These are phyloP conservation scores for Cucurbita maxima DNA, from an alignment of 306 rosid species.

Conservation along the genomic window DNA sequence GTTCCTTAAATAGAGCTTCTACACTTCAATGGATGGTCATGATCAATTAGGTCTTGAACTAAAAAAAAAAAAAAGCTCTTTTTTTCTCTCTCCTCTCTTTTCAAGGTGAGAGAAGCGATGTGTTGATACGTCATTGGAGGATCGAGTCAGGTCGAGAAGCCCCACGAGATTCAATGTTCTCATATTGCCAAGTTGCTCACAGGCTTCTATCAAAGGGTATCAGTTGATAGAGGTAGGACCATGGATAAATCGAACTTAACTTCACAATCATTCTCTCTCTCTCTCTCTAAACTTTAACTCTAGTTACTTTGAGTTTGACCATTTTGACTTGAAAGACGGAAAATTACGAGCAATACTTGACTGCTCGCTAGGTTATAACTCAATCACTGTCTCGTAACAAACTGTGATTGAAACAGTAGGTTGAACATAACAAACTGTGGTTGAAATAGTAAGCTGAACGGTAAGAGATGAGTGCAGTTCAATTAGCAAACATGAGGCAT, in stretches of 20 bases:
- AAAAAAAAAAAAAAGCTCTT: too few relatives aligned
- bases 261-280: background rate
- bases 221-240: slow-evolving; percentile 2
- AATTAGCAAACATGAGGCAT: too few relatives aligned
- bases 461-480: too few relatives aligned
- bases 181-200: background rate
- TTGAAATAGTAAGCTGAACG: too few relatives aligned
- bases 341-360: too few relatives aligned
- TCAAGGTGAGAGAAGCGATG: background rate
- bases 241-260: background rate
- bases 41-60: background rate
- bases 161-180: slow-evolving; percentile 8
- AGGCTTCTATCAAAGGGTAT: slow-evolving; percentile 1
- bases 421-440: too few relatives aligned
- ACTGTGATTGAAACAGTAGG: too few relatives aligned
- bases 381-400: too few relatives aligned
- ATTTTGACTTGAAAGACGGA: background rate
- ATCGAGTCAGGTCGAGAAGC: background rate
- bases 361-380: too few relatives aligned
- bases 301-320: slow-evolving; percentile 2
- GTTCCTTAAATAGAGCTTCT: background rate
- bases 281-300: background rate
- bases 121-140: background rate
- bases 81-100: background rate
- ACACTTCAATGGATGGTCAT: background rate